These are phyloP conservation scores for Nakataea oryzae DNA, from an alignment of 2,329 filamentous ascomycete genomes.

Conservation along the genomic window DNA sequence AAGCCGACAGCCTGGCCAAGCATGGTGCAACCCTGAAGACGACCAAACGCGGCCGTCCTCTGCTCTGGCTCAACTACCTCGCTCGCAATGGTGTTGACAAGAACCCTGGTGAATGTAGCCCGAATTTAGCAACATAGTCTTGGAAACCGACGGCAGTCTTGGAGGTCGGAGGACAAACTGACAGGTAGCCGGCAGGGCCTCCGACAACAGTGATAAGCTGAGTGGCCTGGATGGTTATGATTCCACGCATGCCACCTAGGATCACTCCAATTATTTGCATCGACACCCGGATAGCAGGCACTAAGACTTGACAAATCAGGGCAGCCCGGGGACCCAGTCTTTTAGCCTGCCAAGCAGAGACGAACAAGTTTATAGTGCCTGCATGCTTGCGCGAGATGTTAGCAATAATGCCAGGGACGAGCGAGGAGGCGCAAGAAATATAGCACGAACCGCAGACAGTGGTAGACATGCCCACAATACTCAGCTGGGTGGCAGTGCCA, in stretches of 20 bases:
- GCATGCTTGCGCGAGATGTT: neutral
- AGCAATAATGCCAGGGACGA: neutral
- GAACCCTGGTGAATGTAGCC: slow-evolving; percentile 27
- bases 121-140: neutral
- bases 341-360: slow-evolving; percentile 59
- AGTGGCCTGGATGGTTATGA: slow-evolving; percentile 55
- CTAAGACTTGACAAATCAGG: slow-evolving; percentile 50
- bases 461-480: slow-evolving; percentile 56
- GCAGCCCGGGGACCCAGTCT: slow-evolving; percentile 52
- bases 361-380: slow-evolving; percentile 51
- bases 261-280: slow-evolving; percentile 56
- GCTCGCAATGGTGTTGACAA: slow-evolving; percentile 58
- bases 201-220: slow-evolving; percentile 60
- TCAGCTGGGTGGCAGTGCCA: slow-evolving; percentile 50
- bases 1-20: slow-evolving; percentile 56
- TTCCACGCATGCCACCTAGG: slow-evolving; percentile 49
- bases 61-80: slow-evolving; percentile 50
- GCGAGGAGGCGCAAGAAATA: neutral
- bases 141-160: neutral
- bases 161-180: slow-evolving; percentile 6
- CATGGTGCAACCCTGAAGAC: slow-evolving; percentile 56
- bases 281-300: slow-evolving; percentile 52
- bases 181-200: slow-evolving; percentile 58
- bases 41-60: slow-evolving; percentile 54
- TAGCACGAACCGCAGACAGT: slow-evolving; percentile 47